phyloP scores from a whole-genome alignment of 2,329 filamentous ascomycete genomes.

The Monilinia aucupariae region DNA sequence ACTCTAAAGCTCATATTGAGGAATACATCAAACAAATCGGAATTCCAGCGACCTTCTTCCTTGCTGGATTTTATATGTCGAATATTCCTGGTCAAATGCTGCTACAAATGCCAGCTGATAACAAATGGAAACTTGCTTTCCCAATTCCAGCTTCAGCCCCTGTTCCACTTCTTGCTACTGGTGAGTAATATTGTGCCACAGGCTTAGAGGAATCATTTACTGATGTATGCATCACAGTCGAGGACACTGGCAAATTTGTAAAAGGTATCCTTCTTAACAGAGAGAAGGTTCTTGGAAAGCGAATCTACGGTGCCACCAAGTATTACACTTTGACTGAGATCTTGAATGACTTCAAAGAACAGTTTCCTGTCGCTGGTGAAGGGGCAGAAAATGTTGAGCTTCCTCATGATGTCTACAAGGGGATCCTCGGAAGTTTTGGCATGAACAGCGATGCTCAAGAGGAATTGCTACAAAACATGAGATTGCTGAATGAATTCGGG shows the following conservation, averaged over 20 bases:
- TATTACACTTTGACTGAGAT: slow-evolving; percentile 41
- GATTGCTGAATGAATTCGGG: slow-evolving; percentile 46
- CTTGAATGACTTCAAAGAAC: slow-evolving; percentile 38
- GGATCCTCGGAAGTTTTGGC: slow-evolving; percentile 35
- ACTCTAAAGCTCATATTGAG: slow-evolving; percentile 39
- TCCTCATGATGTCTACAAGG: slow-evolving; percentile 41
- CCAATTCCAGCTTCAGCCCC: slow-evolving; percentile 32
- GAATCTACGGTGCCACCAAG: slow-evolving; percentile 40
- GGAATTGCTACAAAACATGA: slow-evolving; percentile 50
- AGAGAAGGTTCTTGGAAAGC: slow-evolving; percentile 40
- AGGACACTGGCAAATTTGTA: slow-evolving; percentile 37
- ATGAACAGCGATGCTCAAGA: slow-evolving; percentile 40
- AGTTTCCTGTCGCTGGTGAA: slow-evolving; percentile 39
- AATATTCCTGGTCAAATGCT: slow-evolving; percentile 38
- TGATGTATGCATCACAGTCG: slow-evolving; percentile 11
- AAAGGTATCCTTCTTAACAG: slow-evolving; percentile 34
- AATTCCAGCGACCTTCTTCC: slow-evolving; percentile 45
- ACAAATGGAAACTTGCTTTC: slow-evolving; percentile 32
- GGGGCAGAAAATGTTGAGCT: slow-evolving; percentile 37
- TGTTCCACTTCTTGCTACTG: slow-evolving; percentile 35
- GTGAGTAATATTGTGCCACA: background rate
- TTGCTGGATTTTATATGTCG: slow-evolving; percentile 48
- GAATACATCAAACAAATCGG: slow-evolving; percentile 36
- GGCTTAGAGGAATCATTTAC: background rate
- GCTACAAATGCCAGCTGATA: slow-evolving; percentile 28